Conservation (phyloP, 2,329 filamentous ascomycete genomes). For the Cladorrhinum sp. region DNA sequence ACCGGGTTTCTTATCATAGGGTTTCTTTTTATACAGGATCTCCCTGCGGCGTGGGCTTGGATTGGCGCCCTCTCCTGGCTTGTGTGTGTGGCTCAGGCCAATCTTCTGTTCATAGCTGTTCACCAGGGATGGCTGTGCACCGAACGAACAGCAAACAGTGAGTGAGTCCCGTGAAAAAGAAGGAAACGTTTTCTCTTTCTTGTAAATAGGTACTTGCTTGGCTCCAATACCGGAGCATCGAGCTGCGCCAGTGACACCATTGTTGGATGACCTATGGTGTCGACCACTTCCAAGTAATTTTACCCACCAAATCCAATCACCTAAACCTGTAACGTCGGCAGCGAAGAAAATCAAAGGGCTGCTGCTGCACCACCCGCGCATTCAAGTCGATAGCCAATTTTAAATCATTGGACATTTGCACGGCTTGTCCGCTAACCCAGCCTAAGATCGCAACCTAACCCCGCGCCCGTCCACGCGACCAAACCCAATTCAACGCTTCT, state of each 20-base stretch:
- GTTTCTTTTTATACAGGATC: no score
- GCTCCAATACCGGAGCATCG: not conserved
- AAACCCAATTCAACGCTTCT: conserved; percentile 1
- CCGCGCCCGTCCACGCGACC: conserved; percentile 27
- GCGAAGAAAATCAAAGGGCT: not conserved
- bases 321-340: not conserved
- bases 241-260: not conserved
- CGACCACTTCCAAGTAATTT: not conserved
- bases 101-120: not conserved
- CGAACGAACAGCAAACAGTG: not conserved
- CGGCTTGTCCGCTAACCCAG: conserved; percentile 16
- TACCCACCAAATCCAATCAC: not conserved
- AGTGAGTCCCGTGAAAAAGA: not conserved
- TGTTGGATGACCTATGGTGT: not conserved
- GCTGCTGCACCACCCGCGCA: not conserved
- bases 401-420: conserved; percentile 11
- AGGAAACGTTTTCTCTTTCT: no score
- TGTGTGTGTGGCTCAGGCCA: not conserved
- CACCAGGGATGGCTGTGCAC: not conserved
- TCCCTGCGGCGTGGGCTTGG: not conserved
- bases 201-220: not conserved
- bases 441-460: conserved; percentile 21
- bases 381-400: conserved; percentile 9
- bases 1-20: no score
- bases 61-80: not conserved